A percentile compares a stretch with the other conserved stretches of the same genome.
Conservation (phyloP, 768 basidiomycete genomes). For the Naematelia aurantialba region DNA sequence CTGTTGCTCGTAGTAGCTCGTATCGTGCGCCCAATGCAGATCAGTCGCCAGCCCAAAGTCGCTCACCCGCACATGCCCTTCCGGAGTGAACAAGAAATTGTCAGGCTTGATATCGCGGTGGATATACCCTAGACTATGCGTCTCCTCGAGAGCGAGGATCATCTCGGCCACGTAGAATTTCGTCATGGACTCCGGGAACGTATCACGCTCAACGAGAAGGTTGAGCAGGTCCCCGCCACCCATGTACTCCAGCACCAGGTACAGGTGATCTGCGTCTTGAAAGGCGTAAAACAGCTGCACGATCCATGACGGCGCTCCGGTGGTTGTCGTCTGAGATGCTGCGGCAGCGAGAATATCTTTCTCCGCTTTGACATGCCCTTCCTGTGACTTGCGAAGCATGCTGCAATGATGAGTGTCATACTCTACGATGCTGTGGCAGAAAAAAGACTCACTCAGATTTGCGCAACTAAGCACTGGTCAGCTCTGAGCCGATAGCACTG, state of each 20-base stretch:
- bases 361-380: slow-evolving; percentile 94
- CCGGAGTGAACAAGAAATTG: slow-evolving; percentile 90
- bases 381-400: slow-evolving; percentile 94
- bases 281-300: slow-evolving; percentile 78
- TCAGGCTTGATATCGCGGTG: slow-evolving; percentile 97
- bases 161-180: slow-evolving; percentile 97
- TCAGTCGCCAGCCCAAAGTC: slow-evolving; percentile 95
- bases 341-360: slow-evolving; percentile 90
- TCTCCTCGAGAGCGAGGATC: slow-evolving; percentile 88
- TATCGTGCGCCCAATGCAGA: slow-evolving; percentile 91
- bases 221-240: slow-evolving; percentile 95
- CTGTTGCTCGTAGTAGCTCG: slow-evolving; percentile 93
- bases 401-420: slow-evolving; percentile 41
- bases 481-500: no score
- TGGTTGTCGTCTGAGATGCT: slow-evolving; percentile 50
- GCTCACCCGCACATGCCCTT: slow-evolving; percentile 89
- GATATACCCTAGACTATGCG: slow-evolving; percentile 91
- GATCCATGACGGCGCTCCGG: slow-evolving; percentile 81
- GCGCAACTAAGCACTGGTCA: slow-evolving; percentile 33
- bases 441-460: slow-evolving; percentile 45
- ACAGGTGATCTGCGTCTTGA: slow-evolving; percentile 82
- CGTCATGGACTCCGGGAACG: slow-evolving; percentile 49
- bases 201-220: slow-evolving; percentile 75
- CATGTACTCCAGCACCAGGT: slow-evolving; percentile 94
- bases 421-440: slow-evolving; percentile 66